Base-by-base conservation (phyloP, 352 stramenopile species). In the Phytophthora europaea region DNA sequence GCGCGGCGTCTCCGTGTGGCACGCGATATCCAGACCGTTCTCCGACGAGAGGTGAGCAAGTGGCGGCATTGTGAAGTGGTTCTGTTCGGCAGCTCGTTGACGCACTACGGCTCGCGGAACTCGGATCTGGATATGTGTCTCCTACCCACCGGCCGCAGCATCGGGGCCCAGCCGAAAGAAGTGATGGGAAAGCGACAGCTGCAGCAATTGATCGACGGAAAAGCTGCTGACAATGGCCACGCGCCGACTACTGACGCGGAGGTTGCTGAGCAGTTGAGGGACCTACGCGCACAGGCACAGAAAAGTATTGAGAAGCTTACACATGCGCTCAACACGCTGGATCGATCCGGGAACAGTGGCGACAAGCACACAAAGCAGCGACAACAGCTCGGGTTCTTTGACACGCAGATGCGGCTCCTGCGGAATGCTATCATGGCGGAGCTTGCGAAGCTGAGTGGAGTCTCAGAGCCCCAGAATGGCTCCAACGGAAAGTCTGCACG, bases 101-200 rank as follows among this genome's bases (percentile, higher is more conserved):
- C 88, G 48, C 88, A 81, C 53, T 95, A 87, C 45, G 89, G 89
- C 31, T 91, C 89, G 13, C 83, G 80, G 34, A 78, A 62, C 26
- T 96, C 87, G 43, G 89, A 96, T 67, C 59, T 95, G 20, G 89
- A 96, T 68, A 81, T 96, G 76, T 93, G 88, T 64, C 71, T 94
- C 10, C 74, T 91, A 20, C 58, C 79, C 1, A 71, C 74, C 53
- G 72, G 68, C 6, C 67, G 54, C 33, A 72, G 15, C 23, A 34
- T 23, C 53, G 56, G 50, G 0, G 66, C 55, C 5, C 22, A 43
- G 6, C 50, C 71, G 31, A 69, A 73, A 53, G 40, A 70, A 60
- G 76, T 69, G n/a, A 65, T 88, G 38, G 78, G 78, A 5, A 70
- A 60, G 31, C 79, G 82, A 5, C 72, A 89, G 58, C 70, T 91